phyloP scores from a whole-genome alignment of 768 basidiomycete species.

The Myochromella boudieri region DNA sequence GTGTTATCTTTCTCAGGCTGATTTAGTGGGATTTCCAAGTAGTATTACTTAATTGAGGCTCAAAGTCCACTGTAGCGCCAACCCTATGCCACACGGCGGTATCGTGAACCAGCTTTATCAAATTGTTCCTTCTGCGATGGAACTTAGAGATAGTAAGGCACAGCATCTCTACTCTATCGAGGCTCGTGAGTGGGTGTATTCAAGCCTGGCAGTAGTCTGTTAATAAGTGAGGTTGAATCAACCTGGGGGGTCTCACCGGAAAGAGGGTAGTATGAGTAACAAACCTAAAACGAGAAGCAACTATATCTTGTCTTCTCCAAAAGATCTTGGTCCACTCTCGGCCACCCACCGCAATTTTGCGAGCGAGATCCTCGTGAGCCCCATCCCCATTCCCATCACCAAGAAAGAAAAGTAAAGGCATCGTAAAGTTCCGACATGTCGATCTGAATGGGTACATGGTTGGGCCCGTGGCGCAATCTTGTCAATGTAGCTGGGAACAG shows the following conservation, averaged over 20 bases:
- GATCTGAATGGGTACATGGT: conserved; percentile 67
- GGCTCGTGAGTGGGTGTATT: conserved; percentile 53
- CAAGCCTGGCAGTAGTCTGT: conserved; percentile 51
- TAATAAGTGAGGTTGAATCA: background rate
- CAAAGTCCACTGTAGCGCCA: too few species aligned
- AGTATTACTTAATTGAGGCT: too few species aligned
- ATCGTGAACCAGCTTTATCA: too few species aligned
- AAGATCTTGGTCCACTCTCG: conserved; percentile 53
- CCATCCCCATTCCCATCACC: conserved; percentile 51
- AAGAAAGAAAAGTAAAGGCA: conserved; percentile 65
- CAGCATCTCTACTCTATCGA: too few species aligned
- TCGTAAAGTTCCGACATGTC: conserved; percentile 71
- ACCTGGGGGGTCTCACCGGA: too few species aligned
- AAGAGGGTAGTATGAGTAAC: background rate
- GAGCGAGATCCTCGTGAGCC: conserved; percentile 58
- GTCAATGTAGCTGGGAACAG: conserved; percentile 43
- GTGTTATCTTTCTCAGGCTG: too few species aligned
- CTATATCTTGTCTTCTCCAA: conserved; percentile 63
- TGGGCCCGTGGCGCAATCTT: conserved; percentile 67
- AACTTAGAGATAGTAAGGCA: too few species aligned
- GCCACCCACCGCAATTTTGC: conserved; percentile 55
- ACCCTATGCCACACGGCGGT: too few species aligned
- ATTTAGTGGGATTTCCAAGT: too few species aligned
- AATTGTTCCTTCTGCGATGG: too few species aligned
- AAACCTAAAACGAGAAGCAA: conserved; percentile 58